Percentiles rank a stretch among this genome's conserved stretches.
These are phyloP conservation scores for Xylaria telfairii DNA, from an alignment of 495 filamentous ascomycete genomes.

Conservation along the genomic window DNA sequence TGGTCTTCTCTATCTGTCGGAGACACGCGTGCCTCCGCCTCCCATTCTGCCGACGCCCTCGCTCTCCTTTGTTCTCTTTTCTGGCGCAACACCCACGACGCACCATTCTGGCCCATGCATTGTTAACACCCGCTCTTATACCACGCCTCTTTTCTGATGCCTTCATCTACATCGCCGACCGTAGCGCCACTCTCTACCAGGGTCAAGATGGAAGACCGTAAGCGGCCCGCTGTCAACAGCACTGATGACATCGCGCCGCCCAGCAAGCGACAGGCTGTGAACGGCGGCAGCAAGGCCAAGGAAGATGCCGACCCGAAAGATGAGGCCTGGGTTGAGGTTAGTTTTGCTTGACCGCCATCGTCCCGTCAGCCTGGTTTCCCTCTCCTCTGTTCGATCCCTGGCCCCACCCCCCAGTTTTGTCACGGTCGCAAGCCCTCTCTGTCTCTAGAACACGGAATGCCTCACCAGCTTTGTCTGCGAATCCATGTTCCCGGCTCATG, in stretches of 20 bases:
- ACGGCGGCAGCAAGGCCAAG: slow-evolving; percentile 74
- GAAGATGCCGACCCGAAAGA: slow-evolving; percentile 81
- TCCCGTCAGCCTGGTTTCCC: slow-evolving; percentile 29
- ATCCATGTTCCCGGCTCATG: slow-evolving; percentile 31
- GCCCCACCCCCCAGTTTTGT: slow-evolving; percentile 22
- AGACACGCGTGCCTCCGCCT: slow-evolving; percentile 31
- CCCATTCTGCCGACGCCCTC: slow-evolving; percentile 17
- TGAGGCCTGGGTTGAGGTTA: slow-evolving; percentile 81
- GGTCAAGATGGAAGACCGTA: slow-evolving; percentile 97
- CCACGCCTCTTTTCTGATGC: slow-evolving; percentile 66
- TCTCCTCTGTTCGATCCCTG: slow-evolving; percentile 13
- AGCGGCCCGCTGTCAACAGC: slow-evolving; percentile 77
- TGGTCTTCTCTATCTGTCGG: slow-evolving; percentile 2
- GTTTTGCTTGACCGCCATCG: slow-evolving; percentile 50
- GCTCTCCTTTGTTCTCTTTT: slow-evolving; percentile 21
- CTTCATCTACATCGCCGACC: slow-evolving; percentile 74
- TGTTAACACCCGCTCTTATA: slow-evolving; percentile 30
- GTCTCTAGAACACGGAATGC: slow-evolving; percentile 23
- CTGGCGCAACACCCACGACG: slow-evolving; percentile 20
- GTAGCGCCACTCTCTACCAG: slow-evolving; percentile 68
- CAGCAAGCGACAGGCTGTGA: slow-evolving; percentile 83
- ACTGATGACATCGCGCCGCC: slow-evolving; percentile 82
- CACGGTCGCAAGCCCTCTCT: slow-evolving; percentile 33
- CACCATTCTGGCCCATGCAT: slow-evolving; percentile 33
- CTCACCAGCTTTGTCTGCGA: neutral